These are phyloP conservation scores for Zostera marina DNA, from an alignment of 116 monocot genomes.

Conservation along the genomic window DNA sequence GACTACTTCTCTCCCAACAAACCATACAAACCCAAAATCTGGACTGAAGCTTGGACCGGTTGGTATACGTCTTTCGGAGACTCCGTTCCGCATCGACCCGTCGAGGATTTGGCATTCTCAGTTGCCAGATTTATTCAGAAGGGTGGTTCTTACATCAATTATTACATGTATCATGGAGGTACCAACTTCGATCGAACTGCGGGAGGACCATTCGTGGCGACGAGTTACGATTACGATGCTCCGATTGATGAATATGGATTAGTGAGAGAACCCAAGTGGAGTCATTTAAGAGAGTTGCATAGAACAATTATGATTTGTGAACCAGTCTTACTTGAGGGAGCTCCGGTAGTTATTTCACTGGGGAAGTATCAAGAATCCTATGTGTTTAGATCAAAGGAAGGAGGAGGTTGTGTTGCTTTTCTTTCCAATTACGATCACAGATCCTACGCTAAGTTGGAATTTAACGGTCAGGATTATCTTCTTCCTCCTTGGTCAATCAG, in stretches of 20 bases:
- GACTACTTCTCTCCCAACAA: slow-evolving; percentile 82
- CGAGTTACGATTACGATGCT: slow-evolving; percentile 94
- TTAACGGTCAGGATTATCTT: slow-evolving; percentile 45
- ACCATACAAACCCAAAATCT: slow-evolving; percentile 71
- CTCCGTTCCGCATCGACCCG: slow-evolving; percentile 60
- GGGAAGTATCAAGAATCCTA: slow-evolving; percentile 66
- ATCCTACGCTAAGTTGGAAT: slow-evolving; percentile 39
- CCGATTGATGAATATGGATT: slow-evolving; percentile 88
- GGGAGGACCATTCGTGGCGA: slow-evolving; percentile 82
- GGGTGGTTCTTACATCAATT: slow-evolving; percentile 82
- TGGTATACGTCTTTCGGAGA: slow-evolving; percentile 83
- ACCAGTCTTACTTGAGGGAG: slow-evolving; percentile 45
- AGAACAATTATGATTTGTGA: slow-evolving; percentile 76
- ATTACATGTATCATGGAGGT: slow-evolving; percentile 97
- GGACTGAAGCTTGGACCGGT: slow-evolving; percentile 98
- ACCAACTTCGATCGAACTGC: slow-evolving; percentile 84
- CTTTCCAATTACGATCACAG: slow-evolving; percentile 57
- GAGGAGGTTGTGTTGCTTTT: slow-evolving; percentile 80
- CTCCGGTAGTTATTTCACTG: slow-evolving; percentile 34
- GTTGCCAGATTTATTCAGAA: slow-evolving; percentile 82
- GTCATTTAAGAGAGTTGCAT: slow-evolving; percentile 82
- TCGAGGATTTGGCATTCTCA: slow-evolving; percentile 76
- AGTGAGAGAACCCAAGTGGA: slow-evolving; percentile 84
- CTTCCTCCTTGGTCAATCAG: slow-evolving; percentile 97
- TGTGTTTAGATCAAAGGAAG: slow-evolving; percentile 59